phyloP scores from a whole-genome alignment of 164 flowering plant genomes.

The Tetrastigma voinierianum region DNA sequence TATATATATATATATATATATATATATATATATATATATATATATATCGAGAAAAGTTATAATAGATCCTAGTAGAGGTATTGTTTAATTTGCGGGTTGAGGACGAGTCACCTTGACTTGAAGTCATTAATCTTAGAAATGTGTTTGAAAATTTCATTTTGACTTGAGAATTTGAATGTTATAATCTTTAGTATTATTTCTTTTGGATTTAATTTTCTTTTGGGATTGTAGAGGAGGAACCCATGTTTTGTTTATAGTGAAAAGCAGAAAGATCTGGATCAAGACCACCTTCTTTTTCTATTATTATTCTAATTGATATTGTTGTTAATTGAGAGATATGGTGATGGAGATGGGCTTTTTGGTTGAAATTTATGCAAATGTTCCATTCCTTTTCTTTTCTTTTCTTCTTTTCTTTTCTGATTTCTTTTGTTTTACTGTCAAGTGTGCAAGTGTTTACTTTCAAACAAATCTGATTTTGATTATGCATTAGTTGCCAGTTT shows the following conservation, averaged over 20 bases:
- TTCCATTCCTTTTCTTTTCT: conserved; percentile 11
- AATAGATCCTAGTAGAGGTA: no score
- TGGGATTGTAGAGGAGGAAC: conserved; percentile 84
- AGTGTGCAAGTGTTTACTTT: conserved; percentile 2
- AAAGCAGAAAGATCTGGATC: conserved; percentile 79
- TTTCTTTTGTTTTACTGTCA: conserved; percentile 14
- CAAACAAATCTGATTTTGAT: background rate
- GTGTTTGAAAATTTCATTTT: no score
- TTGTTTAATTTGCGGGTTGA: no score
- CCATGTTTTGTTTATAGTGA: conserved; percentile 97
- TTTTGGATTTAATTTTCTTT: no score
- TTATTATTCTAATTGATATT: conserved; percentile 23
- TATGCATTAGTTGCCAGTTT: background rate
- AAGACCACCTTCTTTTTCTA: conserved; percentile 34
- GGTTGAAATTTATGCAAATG: conserved; percentile 20
- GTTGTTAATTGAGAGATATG: conserved; percentile 32
- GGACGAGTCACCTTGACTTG: no score
- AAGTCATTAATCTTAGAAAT: no score
- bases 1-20: no score
- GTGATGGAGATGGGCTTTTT: conserved; percentile 32
- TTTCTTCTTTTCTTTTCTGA: conserved; percentile 9
- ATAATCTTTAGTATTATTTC: no score
- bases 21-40: no score
- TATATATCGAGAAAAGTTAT: no score
- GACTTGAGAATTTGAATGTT: no score